phyloP scores from a whole-genome alignment of 805 yeast genomes.

The Candida nitratophila region DNA sequence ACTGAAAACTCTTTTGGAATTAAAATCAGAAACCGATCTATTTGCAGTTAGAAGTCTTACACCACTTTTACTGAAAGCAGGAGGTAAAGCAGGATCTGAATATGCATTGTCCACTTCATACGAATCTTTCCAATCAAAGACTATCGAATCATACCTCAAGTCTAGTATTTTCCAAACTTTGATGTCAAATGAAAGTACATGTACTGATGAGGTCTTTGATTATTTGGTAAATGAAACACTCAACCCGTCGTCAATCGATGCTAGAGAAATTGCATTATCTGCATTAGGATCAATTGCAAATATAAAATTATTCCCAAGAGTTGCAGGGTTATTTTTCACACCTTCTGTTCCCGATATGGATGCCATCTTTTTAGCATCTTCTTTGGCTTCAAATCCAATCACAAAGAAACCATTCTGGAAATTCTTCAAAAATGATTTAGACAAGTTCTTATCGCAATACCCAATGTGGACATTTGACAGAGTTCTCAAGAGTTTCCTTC shows the following conservation, averaged over 20 bases:
- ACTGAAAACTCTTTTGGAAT: conserved; percentile 17
- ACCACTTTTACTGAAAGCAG: neutral
- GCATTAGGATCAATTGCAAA: conserved; percentile 44
- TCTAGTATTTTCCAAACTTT: conserved; percentile 37
- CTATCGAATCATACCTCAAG: conserved; percentile 36
- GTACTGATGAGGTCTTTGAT: conserved; percentile 28
- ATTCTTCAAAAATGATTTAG: conserved; percentile 43
- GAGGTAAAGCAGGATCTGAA: neutral
- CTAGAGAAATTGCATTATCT: conserved; percentile 48
- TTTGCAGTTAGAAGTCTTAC: conserved; percentile 4
- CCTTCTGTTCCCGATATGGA: conserved; percentile 52
- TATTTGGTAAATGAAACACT: conserved; percentile 38
- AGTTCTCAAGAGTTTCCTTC: conserved; percentile 27
- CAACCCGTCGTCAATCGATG: conserved; percentile 48
- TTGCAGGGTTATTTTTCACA: conserved; percentile 35
- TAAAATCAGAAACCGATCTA: neutral
- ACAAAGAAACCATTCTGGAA: conserved; percentile 41
- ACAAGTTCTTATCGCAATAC: conserved; percentile 32
- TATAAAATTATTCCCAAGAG: conserved; percentile 25
- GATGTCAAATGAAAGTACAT: conserved; percentile 29
- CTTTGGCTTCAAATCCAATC: conserved; percentile 38
- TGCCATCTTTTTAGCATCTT: conserved; percentile 40
- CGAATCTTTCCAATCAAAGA: conserved; percentile 9
- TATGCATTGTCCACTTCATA: conserved; percentile 10
- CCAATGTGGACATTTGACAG: conserved; percentile 29